Base-by-base conservation (phyloP, 495 filamentous ascomycete genomes). In the Penicillium cinerascens region DNA sequence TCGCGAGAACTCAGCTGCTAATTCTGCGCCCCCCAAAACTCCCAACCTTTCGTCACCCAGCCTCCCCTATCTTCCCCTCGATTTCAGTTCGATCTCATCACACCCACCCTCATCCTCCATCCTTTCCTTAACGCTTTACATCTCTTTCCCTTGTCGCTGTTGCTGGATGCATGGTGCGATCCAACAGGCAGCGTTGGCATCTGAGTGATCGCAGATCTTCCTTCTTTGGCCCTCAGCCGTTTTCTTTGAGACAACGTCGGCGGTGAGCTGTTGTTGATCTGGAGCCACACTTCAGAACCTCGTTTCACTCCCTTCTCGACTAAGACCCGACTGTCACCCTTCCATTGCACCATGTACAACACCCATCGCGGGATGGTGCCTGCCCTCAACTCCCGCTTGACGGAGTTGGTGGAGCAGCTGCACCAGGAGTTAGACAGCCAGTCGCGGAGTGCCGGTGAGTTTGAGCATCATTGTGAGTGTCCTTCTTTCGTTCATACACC, bases 391-490 rank as follows among this genome's bases (percentile, higher is more conserved):
- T 79, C 79, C 59, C 91, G 93, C 48, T 75, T 97, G 57, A 89
- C 83, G 56, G 93, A 98, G 76, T 81, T 97, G 56, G 77, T 98
- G 61, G 92, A 97, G 38, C 85, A 91, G 59, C 82, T 98, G 56
- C 85, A 93, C 58, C 75, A 79, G 66, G 93, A 98, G 70, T 98
- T 96, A 60, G 93, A 97, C 49, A 82, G 73, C 51, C 87, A 96
- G 65, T 77, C 85, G 78, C 83, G 60, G 78, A 87, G 60, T 62
- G 85, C 79, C 61, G 86, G 86, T 62, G 87, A 89, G 47, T 92
- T 87, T 69, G 92, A 98, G 55, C 87, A 91, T 63, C 87, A 92
- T 66, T 84, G 93, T 97, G 82, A 75, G 92, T 83, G 11, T 38
- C 23, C 13, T 43, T 26, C 15, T 20, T 40, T 11, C 22, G 18